These are phyloP conservation scores for Magnaporthales sp. DNA, from an alignment of 2,329 filamentous ascomycete genomes.

Conservation along the genomic window DNA sequence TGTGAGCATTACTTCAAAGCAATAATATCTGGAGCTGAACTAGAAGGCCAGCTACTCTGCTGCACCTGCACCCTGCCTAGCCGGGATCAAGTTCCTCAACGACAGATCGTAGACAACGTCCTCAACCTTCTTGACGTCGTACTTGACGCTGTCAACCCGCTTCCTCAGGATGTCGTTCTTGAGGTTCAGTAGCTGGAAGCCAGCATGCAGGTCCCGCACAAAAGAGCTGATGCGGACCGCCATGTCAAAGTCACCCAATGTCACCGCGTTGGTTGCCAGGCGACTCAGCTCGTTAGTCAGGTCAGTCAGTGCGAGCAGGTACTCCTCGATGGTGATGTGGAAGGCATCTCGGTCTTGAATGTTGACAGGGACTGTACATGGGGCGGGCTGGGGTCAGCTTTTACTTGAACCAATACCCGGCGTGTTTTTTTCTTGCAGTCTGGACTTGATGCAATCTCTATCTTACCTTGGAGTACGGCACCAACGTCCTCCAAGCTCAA, in stretches of 20 bases:
- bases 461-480: conserved; percentile 60
- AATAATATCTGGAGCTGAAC: not conserved
- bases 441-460: not conserved
- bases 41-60: not conserved
- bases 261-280: conserved; percentile 89
- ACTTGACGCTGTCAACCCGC: conserved; percentile 89
- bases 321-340: conserved; percentile 95
- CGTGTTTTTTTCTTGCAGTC: not conserved
- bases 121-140: conserved; percentile 95
- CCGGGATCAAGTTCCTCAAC: conserved; percentile 68
- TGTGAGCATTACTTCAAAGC: not conserved
- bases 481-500: conserved; percentile 86
- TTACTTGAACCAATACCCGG: not conserved
- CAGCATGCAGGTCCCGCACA: conserved; percentile 89
- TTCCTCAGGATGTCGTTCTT: conserved; percentile 91
- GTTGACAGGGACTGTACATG: conserved; percentile 68
- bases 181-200: conserved; percentile 93
- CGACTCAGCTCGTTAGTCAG: conserved; percentile 86
- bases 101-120: conserved; percentile 96
- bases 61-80: not conserved
- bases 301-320: conserved; percentile 78
- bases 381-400: not conserved
- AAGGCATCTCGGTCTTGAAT: conserved; percentile 84
- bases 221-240: conserved; percentile 85
- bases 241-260: conserved; percentile 76